phyloP scores from a whole-genome alignment of 495 filamentous ascomycete species.

The Xylaria longipes region DNA sequence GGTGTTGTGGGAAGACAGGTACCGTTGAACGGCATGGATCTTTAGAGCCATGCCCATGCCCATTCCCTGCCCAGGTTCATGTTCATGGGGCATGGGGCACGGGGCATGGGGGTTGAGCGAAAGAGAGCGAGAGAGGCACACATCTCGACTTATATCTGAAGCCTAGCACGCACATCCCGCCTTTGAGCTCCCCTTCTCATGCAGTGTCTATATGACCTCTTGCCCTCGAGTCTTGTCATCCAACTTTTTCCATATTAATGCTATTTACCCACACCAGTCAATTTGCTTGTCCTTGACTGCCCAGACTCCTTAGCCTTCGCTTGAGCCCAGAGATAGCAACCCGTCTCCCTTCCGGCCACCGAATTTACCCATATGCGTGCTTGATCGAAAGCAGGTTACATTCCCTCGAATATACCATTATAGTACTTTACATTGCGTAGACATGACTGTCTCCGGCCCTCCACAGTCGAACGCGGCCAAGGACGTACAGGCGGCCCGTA shows the following conservation, averaged over 20 bases:
- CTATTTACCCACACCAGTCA: constrained; percentile 56
- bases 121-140: constrained; percentile 20
- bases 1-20: constrained; percentile 26
- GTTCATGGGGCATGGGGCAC: constrained; percentile 27
- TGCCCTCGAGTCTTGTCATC: constrained; percentile 39
- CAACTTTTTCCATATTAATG: constrained; percentile 49
- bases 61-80: constrained; percentile 19
- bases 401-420: constrained; percentile 10
- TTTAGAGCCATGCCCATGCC: constrained; percentile 18
- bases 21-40: constrained; percentile 27
- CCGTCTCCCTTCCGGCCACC: constrained; percentile 21
- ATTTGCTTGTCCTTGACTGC: constrained; percentile 40
- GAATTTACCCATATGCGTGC: constrained; percentile 39
- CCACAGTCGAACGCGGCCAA: constrained; percentile 45
- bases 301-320: constrained; percentile 45
- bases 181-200: constrained; percentile 39
- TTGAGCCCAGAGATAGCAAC: constrained; percentile 38
- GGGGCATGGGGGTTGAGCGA: constrained; percentile 25
- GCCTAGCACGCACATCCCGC: constrained; percentile 27
- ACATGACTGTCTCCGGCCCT: constrained; percentile 55
- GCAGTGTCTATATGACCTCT: constrained; percentile 42
- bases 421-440: constrained; percentile 24
- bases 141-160: constrained; percentile 30
- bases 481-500: constrained; percentile 63
- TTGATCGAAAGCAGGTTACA: constrained; percentile 35